Evolutionary conservation across 805 yeast species (phyloP), one percentile per base, ranked within the genome.

Genomic region (Metschnikowia aberdeeniae): DNA sequence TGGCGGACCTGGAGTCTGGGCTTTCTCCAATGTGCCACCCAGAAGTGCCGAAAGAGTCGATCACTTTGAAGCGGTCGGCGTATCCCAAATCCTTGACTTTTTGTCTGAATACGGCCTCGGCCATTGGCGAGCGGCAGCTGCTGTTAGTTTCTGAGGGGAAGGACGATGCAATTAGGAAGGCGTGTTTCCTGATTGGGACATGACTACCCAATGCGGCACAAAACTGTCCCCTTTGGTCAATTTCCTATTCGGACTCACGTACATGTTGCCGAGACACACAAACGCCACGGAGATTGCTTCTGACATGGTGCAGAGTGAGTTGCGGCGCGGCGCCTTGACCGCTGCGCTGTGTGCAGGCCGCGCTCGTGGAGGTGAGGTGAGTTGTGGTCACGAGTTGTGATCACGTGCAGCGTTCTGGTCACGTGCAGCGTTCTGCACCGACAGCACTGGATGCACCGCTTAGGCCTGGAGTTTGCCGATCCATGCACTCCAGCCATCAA

Each of bases 81-180:
- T 70, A 62, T 0, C 83, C 82, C 17, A 66, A 62, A 36, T 77
- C 61, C 35, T 78, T 62, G 8, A 87, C 95, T 12, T 70, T 68
- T 47, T 86, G 80, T 39, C 71, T 73, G 66, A 90, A 89, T 1
- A 89, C 87, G 0, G 97, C 97, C 60, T 92, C 97, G 0, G 98
- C 97, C 98, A 90, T 92, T 11, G 98, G 98, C 2, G 97, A 89
- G 40, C 97, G 90, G 60, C 97, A 89, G 19, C 86, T 82, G 42
- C 5, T 20, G 63, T 60, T 62, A 61, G 61, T 54, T 24, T 12
- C n/a, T 14, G 6, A 11, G 28, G 26, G 14, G 24, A 6, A 14
- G 12, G 6, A 14, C 5, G 10, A n/a, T 14, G 5, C 19, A 14
- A 33, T 11, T 13, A 13, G 17, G 20, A 13, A 11, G 19, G 24